Evolutionary conservation across 495 filamentous ascomycete species (phyloP).

Genomic region (Aspergillus hancockii): DNA sequence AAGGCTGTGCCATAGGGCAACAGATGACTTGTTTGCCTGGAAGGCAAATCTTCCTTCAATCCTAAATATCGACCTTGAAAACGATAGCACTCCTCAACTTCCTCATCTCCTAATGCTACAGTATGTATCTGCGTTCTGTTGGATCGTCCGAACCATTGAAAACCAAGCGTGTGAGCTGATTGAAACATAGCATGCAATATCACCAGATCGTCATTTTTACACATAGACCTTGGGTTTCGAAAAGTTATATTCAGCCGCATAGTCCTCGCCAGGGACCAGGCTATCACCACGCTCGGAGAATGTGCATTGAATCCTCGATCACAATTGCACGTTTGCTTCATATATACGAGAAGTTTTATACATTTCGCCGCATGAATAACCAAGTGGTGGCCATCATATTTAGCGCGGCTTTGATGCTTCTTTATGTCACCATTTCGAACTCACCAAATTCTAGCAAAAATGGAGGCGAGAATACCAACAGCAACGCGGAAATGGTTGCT

Average conservation of each 20-base stretch:
- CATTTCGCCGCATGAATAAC: conserved; percentile 52
- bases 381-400: conserved; percentile 53
- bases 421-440: conserved; percentile 47
- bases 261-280: conserved; percentile 46
- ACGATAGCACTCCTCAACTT: conserved; percentile 37
- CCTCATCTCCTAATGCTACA: conserved; percentile 53
- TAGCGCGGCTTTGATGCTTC: conserved; percentile 50
- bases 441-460: conserved; percentile 28
- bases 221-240: conserved; percentile 53
- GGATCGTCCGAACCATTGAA: not conserved
- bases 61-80: conserved; percentile 42
- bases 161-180: conserved; percentile 3
- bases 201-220: conserved; percentile 54
- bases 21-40: conserved; percentile 49
- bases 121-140: conserved; percentile 25
- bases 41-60: conserved; percentile 45
- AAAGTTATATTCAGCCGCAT: conserved; percentile 48
- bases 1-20: conserved; percentile 43
- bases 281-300: conserved; percentile 47
- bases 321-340: conserved; percentile 46
- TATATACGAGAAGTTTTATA: conserved; percentile 51
- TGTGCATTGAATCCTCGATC: conserved; percentile 50
- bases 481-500: conserved; percentile 44
- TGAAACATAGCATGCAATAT: conserved; percentile 51
- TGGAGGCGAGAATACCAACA: conserved; percentile 23